These are phyloP conservation scores for Phytophthora lateralis DNA, from an alignment of 352 stramenopile genomes.

Conservation along the genomic window DNA sequence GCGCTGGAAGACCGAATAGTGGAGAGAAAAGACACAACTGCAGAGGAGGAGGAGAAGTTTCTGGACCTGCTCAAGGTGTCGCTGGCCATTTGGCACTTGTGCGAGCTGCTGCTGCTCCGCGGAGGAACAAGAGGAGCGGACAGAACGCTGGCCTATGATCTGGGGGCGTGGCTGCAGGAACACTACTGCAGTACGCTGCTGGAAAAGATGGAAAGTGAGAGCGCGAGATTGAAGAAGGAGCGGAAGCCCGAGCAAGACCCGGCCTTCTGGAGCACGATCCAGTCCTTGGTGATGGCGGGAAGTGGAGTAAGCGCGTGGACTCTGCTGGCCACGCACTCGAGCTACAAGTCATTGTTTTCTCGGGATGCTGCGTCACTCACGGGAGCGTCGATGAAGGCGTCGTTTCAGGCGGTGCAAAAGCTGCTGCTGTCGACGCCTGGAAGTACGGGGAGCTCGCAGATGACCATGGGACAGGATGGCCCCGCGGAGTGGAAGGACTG, in stretches of 20 bases:
- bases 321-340: conserved; percentile 63
- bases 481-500: conserved; percentile 58
- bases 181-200: conserved; percentile 66
- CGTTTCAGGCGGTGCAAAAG: conserved; percentile 65
- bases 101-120: conserved; percentile 77
- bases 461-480: conserved; percentile 17
- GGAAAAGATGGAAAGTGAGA: conserved; percentile 58
- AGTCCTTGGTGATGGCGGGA: conserved; percentile 59
- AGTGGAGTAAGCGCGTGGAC: conserved; percentile 59
- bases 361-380: conserved; percentile 48
- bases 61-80: conserved; percentile 79
- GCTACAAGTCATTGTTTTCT: conserved; percentile 55
- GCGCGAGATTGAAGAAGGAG: conserved; percentile 43
- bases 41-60: conserved; percentile 53
- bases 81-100: conserved; percentile 80
- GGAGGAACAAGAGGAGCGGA: conserved; percentile 56
- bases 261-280: conserved; percentile 71
- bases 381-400: conserved; percentile 44
- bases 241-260: conserved; percentile 47
- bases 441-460: conserved; percentile 11
- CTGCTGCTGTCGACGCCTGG: conserved; percentile 76
- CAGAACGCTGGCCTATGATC: conserved; percentile 65
- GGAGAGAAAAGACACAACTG: conserved; percentile 3
- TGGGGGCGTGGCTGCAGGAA: conserved; percentile 77
- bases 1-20: conserved; percentile 61